phyloP scores from a whole-genome alignment of 2,329 filamentous ascomycete genomes.

The Arthrobotrys iridis region DNA sequence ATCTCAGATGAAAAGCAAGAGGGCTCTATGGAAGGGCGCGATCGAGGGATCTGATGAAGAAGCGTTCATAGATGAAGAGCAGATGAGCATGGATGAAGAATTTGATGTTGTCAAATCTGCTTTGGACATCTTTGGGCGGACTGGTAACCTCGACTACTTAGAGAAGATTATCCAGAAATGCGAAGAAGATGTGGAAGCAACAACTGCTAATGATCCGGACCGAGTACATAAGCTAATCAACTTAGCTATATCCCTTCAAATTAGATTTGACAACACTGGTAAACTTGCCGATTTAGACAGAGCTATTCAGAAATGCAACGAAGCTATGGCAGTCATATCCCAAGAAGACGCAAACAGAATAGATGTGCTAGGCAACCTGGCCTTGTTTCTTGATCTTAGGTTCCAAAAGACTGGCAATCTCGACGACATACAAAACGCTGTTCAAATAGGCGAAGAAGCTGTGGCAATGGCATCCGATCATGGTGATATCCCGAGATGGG shows the following conservation, averaged over 20 bases:
- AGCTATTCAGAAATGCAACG: conserved; percentile 21
- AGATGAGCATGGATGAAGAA: neutral
- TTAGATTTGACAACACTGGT: conserved; percentile 28
- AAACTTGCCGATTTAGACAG: conserved; percentile 28
- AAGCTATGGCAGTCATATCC: conserved; percentile 4
- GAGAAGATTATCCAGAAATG: neutral
- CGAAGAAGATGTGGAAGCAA: neutral
- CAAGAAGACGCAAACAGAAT: neutral
- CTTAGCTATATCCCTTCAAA: neutral
- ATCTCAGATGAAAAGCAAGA: conserved; percentile 11
- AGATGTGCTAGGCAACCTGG: neutral
- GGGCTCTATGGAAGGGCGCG: neutral
- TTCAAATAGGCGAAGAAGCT: neutral
- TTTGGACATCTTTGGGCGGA: neutral
- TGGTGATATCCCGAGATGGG: neutral
- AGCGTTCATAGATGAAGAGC: neutral
- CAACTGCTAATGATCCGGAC: neutral
- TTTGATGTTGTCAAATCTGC: neutral
- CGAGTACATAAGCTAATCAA: neutral
- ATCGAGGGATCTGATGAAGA: neutral
- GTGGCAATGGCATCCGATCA: neutral
- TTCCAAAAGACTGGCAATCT: neutral
- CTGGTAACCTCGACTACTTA: neutral
- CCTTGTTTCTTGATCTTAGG: neutral
- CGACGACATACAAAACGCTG: conserved; percentile 21